phyloP scores from a whole-genome alignment of 176 grass and related monocot genomes.

The Rhynchospora pubera region DNA sequence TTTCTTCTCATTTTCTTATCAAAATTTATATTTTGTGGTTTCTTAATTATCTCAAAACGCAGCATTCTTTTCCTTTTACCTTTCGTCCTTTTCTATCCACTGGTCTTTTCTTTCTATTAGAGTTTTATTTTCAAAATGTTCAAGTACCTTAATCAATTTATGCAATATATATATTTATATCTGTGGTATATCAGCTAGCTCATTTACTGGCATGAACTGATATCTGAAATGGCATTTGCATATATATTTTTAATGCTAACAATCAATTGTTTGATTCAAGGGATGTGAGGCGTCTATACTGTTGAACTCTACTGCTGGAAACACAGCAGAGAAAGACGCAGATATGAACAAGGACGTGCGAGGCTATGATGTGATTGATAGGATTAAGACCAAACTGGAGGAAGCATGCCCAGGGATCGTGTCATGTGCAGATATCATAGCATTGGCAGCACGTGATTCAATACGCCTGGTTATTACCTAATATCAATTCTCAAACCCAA shows the following conservation, averaged over 20 bases:
- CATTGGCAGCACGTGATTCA: constrained; percentile 61
- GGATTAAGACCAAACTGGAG: constrained; percentile 59
- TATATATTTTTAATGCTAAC: not conserved
- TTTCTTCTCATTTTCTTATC: not conserved
- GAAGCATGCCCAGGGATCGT: constrained; percentile 37
- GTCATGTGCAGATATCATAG: constrained; percentile 57
- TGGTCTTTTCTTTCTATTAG: not conserved
- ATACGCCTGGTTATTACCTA: constrained; percentile 27
- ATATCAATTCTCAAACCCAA: not conserved
- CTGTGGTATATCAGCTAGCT: not conserved
- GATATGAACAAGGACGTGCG: constrained; percentile 39
- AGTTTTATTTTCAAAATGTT: not conserved
- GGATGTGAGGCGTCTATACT: constrained; percentile 89
- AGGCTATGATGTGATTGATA: constrained; percentile 72
- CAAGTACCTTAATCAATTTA: not conserved
- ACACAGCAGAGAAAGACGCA: constrained; percentile 68
- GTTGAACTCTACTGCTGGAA: constrained; percentile 35
- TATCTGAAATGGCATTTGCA: not conserved
- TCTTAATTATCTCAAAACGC: not conserved
- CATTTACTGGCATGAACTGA: not conserved
- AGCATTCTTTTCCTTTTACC: not conserved
- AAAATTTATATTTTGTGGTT: not conserved
- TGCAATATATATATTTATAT: not conserved
- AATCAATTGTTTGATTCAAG: constrained; percentile 8
- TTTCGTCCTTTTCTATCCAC: not conserved